Evolutionary conservation across 116 monocot genomes (phyloP), one percentile per base, ranked within the genome.

Genomic region (Phalaenopsis hybrid): DNA sequence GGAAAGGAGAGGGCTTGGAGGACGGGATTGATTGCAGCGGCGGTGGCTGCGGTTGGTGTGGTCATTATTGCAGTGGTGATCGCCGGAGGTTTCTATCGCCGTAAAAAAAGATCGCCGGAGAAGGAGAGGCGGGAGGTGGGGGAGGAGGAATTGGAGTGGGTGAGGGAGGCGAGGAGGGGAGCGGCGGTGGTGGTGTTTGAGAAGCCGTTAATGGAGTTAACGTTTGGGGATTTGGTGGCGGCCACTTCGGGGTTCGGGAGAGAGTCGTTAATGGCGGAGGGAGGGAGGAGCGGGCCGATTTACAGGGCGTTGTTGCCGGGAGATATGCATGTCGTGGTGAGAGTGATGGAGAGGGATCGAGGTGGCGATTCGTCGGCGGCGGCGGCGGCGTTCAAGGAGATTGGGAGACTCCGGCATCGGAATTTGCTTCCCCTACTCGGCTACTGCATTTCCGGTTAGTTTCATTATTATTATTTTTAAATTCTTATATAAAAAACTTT

Each of bases 391-490:
- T 87, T 91, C 75, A 81, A 82, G 34, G 90, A 96, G 28, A 84
- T 94, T 7, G 88, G 85, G 5, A 65, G 72, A 16, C 85, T 94
- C 34, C 86, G 88, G 57, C 94, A 94, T 80, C 92, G 87, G 18
- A 97, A 97, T 76, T 63, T 97, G 48, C 88, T 97, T 5, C 97
- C 94, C 6, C 91, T 97, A 25, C 84, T 92, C 48, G 94, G 97
- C 31, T 92, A 92, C 84, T 97, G 97, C 85, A 88, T 94, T 49
- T 79, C 92, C 11, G 97, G 92, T 90, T 85, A n/a, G 10, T 49
- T 57, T 63, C 50, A 67, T 73, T 28, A 28, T 28, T 28, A 28
- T 28, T 28, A 28, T 28, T 28, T 28, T 28, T 28, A 28, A 28
- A 28, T 28, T 28, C 28, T 28, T 28, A 28, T 28, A 28, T 28